Evolutionary conservation across 352 stramenopile genomes (phyloP).

Genomic region (Phytophthora hibernalis): DNA sequence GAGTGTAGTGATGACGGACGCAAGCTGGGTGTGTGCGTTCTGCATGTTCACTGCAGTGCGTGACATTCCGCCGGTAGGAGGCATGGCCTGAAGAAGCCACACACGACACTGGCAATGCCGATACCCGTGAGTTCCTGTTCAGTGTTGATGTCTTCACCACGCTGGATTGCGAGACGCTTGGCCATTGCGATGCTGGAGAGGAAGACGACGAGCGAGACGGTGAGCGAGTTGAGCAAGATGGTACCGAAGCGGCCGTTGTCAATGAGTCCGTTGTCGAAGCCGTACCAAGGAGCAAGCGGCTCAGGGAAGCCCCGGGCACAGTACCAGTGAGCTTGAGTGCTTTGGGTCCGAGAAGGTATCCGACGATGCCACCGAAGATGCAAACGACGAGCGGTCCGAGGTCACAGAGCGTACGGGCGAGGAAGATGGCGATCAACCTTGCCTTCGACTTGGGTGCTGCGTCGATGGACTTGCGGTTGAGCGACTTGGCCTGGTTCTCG

Average conservation of each 20-base stretch:
- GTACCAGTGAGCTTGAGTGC: constrained; percentile 71
- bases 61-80: constrained; percentile 83
- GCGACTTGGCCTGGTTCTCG: constrained; percentile 12
- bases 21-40: constrained; percentile 79
- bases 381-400: constrained; percentile 74
- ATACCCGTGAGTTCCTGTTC: constrained; percentile 87
- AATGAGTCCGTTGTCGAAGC: constrained; percentile 48
- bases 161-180: constrained; percentile 75
- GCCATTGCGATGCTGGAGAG: constrained; percentile 89
- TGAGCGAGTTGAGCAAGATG: constrained; percentile 59
- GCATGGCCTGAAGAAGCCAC: constrained; percentile 85
- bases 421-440: constrained; percentile 32
- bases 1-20: constrained; percentile 76
- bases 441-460: constrained; percentile 3
- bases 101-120: constrained; percentile 84
- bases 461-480: constrained; percentile 21
- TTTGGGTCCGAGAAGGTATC: constrained; percentile 49
- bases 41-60: constrained; percentile 91
- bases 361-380: constrained; percentile 56
- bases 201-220: constrained; percentile 82
- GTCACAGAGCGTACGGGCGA: constrained; percentile 51
- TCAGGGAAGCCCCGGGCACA: constrained; percentile 62
- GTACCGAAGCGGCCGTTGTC: constrained; percentile 42
- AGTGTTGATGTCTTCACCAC: constrained; percentile 64
- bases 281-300: constrained; percentile 52